Evolutionary conservation across 305 asterid species (phyloP).

Genomic region (Solanum hybrid): DNA sequence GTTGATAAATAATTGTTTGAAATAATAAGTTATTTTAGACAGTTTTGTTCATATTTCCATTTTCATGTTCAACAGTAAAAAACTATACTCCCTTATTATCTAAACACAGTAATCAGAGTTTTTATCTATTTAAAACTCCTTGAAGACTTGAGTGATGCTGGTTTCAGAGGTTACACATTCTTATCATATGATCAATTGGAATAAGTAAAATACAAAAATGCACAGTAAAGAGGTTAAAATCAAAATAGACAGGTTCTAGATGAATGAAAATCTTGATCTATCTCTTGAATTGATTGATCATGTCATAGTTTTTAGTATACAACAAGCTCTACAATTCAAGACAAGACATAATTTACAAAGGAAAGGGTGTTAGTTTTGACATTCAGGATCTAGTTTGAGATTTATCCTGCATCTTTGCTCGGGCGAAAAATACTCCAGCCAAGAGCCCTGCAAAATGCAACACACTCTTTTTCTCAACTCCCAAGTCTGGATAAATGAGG

Average conservation of each 20-base stretch:
- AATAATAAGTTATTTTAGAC: not conserved
- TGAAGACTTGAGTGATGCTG: not conserved
- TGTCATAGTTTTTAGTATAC: not conserved
- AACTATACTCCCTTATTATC: not conserved
- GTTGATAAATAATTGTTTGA: too few relatives aligned
- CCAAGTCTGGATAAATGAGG: not conserved
- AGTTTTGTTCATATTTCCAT: not conserved
- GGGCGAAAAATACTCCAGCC: conserved; percentile 87
- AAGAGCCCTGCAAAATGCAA: conserved; percentile 45
- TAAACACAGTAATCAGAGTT: not conserved
- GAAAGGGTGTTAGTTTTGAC: conserved; percentile 1
- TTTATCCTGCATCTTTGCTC: conserved; percentile 70
- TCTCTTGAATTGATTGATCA: not conserved
- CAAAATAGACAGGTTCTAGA: not conserved
- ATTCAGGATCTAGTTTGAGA: conserved; percentile 17
- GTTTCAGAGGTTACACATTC: not conserved
- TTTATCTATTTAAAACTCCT: not conserved
- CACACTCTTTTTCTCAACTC: not conserved
- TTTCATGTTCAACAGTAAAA: not conserved
- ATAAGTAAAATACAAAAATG: not conserved
- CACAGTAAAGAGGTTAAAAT: not conserved
- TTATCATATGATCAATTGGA: not conserved
- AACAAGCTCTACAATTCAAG: conserved; percentile 1
- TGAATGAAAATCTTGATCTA: not conserved
- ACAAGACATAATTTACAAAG: not conserved